Evolutionary conservation across 306 rosid genomes (phyloP).

Genomic region (Biancaea sappan): DNA sequence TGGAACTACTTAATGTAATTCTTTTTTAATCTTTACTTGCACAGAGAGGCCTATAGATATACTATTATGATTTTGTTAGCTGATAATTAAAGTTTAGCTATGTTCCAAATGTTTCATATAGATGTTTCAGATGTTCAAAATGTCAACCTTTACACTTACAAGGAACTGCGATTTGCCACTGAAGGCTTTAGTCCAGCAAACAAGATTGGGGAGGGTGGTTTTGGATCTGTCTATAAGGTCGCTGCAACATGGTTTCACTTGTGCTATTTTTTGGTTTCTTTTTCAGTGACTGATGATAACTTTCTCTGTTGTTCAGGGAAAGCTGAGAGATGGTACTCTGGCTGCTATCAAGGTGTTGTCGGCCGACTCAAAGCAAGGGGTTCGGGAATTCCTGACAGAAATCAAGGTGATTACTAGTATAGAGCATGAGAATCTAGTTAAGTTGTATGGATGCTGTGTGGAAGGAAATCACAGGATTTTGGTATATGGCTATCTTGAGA

Average conservation of each 20-base stretch:
- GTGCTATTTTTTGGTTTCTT: conserved; percentile 7
- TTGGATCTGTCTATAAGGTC: conserved; percentile 92
- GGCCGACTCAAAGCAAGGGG: conserved; percentile 67
- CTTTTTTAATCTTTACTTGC: not conserved
- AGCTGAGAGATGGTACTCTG: conserved; percentile 54
- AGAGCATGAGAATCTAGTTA: conserved; percentile 79
- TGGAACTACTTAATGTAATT: not conserved
- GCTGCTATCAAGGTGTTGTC: conserved; percentile 78
- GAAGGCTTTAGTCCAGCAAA: conserved; percentile 52
- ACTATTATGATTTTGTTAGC: conserved; percentile 7
- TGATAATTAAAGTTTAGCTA: not conserved
- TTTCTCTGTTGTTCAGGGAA: conserved; percentile 49
- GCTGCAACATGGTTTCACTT: conserved; percentile 2
- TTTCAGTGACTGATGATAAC: conserved; percentile 5
- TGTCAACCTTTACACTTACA: conserved; percentile 54
- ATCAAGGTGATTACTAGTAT: conserved; percentile 68
- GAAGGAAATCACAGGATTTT: conserved; percentile 69
- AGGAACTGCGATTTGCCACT: conserved; percentile 65
- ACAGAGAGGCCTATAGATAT: not conserved
- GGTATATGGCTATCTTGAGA: conserved; percentile 88
- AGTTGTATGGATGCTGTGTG: conserved; percentile 78
- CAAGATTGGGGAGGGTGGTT: conserved; percentile 82
- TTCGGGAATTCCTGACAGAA: conserved; percentile 74
- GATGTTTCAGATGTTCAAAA: conserved; percentile 56
- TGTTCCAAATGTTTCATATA: conserved; percentile 23